Evolutionary conservation across 306 rosid genomes (phyloP), one percentile per base, ranked within the genome.

Genomic region (Vachellia pachyceras): DNA sequence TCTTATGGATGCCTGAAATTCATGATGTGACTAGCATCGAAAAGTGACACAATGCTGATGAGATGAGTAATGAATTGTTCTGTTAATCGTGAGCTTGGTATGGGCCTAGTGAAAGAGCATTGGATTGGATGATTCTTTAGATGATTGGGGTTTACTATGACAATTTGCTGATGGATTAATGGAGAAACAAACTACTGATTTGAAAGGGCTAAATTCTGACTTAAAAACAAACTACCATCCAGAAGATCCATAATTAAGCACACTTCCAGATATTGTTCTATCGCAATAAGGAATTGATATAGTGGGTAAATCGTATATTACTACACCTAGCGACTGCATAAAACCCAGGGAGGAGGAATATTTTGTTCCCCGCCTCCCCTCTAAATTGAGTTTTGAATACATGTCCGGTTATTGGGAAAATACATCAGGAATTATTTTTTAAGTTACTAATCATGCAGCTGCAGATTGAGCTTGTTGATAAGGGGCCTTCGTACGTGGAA

Each of bases 21-120:
- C 74, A 14, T 73, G 47, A 25, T 60, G 36, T 64, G 52, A 15
- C 57, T 67, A 57, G 20, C 22, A 25, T 39, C 25, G 25, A 23
- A 74, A 74, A 37, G 64, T 10, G 76, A 68, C 54, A 50, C 57
- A 17, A 67, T 79, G n/a, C 49, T 67, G 60, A 18, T 79, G 77
- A 39, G 63, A 46, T 63, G 14, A 8, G 73, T 12, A 47, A n/a
- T 58, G n/a, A 39, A 41, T 23, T 39, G 14, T 11, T 57, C 1
- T 58, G 6, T 82, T 17, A 39, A 50, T 47, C 68, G 22, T 71
- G 46, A 17, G 41, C 49, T 71, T 40, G 78, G 61, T 40, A n/a
- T 71, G 8, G 63, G 4, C 33, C 33, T 3, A 63, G 49, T 71
- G 42, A 41, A 49, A 50, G 68, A 18, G 40, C 77, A 57, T 39